phyloP scores from a whole-genome alignment of 257 asterid genomes.

The Penstemon eatonii region DNA sequence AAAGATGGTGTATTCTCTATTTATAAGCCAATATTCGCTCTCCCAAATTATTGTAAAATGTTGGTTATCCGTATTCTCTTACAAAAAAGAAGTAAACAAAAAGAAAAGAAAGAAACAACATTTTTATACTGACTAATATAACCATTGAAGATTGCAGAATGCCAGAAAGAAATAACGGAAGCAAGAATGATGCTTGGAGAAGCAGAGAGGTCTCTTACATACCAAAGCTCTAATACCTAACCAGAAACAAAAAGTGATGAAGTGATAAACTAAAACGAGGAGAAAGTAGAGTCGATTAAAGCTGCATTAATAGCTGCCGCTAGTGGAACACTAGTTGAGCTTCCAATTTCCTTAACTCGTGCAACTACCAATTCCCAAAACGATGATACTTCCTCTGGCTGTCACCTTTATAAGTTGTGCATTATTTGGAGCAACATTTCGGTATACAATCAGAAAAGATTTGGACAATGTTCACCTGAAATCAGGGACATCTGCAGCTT shows the following conservation, averaged over 20 bases:
- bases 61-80: too few species aligned
- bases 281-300: conserved; percentile 72
- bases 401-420: conserved; percentile 76
- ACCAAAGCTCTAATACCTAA: conserved; percentile 19
- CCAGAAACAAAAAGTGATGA: conserved; percentile 27
- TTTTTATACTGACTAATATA: conserved; percentile 21
- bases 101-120: too few species aligned
- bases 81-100: too few species aligned
- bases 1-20: too few species aligned
- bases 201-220: conserved; percentile 63
- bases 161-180: conserved; percentile 80
- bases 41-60: too few species aligned
- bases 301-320: conserved; percentile 76
- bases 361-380: conserved; percentile 43
- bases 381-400: conserved; percentile 59
- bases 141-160: conserved; percentile 74
- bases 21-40: too few species aligned
- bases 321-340: conserved; percentile 68
- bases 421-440: conserved; percentile 79
- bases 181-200: conserved; percentile 82
- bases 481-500: conserved; percentile 84
- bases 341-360: conserved; percentile 65
- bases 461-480: conserved; percentile 78
- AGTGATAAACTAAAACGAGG: conserved; percentile 46
- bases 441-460: conserved; percentile 83